Percentiles rank a stretch among this genome's conserved stretches.
These are phyloP conservation scores for Pyrenochaeta sp. DNA, from an alignment of 2,329 filamentous ascomycete genomes.

Conservation along the genomic window DNA sequence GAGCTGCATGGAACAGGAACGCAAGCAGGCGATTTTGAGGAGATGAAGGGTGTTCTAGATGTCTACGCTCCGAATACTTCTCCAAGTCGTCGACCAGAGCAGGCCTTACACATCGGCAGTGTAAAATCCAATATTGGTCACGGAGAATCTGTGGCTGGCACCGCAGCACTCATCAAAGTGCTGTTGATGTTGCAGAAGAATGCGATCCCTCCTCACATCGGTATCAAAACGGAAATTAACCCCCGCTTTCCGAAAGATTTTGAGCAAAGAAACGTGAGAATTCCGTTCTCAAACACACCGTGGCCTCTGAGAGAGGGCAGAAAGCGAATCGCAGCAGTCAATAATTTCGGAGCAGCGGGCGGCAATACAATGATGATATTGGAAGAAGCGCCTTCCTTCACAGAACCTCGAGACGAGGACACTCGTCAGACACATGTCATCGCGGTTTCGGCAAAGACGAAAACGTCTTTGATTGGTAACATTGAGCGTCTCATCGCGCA, in stretches of 20 bases:
- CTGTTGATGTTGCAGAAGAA: constrained; percentile 39
- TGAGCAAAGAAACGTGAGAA: constrained; percentile 64
- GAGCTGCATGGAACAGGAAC: constrained; percentile 46
- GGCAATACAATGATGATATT: constrained; percentile 45
- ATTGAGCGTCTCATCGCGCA: constrained; percentile 4
- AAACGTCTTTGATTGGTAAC: constrained; percentile 6
- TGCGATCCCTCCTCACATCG: constrained; percentile 44
- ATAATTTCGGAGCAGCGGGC: constrained; percentile 50
- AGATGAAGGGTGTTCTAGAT: constrained; percentile 30
- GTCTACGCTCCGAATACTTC: constrained; percentile 16
- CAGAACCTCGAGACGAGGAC: constrained; percentile 2
- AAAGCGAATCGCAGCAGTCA: constrained; percentile 32
- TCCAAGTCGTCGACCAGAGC: constrained; percentile 3
- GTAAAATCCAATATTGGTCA: constrained; percentile 49
- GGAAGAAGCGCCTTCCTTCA: constrained; percentile 24
- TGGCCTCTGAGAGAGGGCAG: constrained; percentile 24
- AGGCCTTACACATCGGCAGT: constrained; percentile 34
- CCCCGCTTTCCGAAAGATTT: constrained; percentile 65
- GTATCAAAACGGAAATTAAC: constrained; percentile 71
- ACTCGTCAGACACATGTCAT: constrained; percentile 21
- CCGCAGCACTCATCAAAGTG: constrained; percentile 42
- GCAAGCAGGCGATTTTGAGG: constrained; percentile 35
- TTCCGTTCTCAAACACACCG: constrained; percentile 37
- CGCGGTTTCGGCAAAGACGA: constrained; percentile 16
- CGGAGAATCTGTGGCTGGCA: constrained; percentile 43